A percentile compares a stretch with the other conserved stretches of the same genome.
Evolutionary conservation across 2,329 filamentous ascomycete species (phyloP).

Genomic region (Fusarium bulbicola): DNA sequence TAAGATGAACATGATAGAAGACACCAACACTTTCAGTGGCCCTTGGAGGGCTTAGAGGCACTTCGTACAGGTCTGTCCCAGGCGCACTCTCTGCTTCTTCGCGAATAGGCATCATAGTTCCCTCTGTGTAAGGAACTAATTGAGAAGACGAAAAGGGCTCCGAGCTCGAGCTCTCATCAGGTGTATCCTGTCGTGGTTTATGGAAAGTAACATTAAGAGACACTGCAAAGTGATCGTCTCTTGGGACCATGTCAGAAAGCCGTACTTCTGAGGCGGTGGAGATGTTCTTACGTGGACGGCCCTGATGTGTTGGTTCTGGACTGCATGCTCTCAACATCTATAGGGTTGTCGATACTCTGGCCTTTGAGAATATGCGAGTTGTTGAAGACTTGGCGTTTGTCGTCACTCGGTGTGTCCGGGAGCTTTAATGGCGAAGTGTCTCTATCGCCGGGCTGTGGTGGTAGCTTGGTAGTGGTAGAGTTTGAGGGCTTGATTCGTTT

Average conservation of each 20-base stretch:
- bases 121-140: neutral
- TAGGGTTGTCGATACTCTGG: neutral
- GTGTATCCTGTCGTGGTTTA: neutral
- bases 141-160: neutral
- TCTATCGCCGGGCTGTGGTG: neutral
- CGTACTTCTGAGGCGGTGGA: neutral
- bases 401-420: neutral
- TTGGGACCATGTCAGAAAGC: neutral
- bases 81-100: neutral
- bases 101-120: neutral
- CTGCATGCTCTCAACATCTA: slow-evolving; percentile 13
- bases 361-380: neutral
- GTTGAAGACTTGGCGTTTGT: neutral
- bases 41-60: neutral
- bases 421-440: neutral
- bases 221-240: neutral
- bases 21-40: neutral
- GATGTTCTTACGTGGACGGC: neutral
- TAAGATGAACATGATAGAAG: too few relatives aligned
- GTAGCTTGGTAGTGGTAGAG: fast-evolving
- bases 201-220: too few relatives aligned
- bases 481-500: neutral
- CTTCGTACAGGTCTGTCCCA: neutral
- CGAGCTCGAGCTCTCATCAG: neutral
- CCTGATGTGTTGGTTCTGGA: neutral